Conservation (phyloP, 148 eudicot genomes). For the Fagopyrum esculentum region DNA sequence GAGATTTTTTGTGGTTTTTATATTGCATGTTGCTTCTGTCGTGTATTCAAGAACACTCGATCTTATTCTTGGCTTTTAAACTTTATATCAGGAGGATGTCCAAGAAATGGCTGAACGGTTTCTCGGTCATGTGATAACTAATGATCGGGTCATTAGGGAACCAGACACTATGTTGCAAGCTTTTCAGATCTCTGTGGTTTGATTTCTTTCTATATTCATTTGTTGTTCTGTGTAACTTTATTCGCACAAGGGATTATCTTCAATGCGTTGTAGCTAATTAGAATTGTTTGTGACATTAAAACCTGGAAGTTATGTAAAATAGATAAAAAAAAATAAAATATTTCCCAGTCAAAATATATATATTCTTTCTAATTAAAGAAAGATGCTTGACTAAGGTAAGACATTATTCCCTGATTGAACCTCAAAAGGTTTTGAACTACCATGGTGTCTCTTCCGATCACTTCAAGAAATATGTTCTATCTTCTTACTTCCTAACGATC, state of each 20-base stretch:
- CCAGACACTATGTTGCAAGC: slow-evolving; percentile 58
- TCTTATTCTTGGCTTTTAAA: background rate
- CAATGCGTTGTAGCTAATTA: background rate
- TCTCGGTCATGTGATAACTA: slow-evolving; percentile 58
- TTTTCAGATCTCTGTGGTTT: slow-evolving; percentile 80
- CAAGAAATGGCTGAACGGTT: slow-evolving; percentile 38
- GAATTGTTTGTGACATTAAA: background rate
- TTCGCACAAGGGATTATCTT: background rate
- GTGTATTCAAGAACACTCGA: background rate
- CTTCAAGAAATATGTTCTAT: background rate
- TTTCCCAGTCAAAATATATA: background rate
- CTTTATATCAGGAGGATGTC: slow-evolving; percentile 54
- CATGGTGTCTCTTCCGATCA: background rate
- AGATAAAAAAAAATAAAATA: background rate
- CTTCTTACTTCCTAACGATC: background rate
- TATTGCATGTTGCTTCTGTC: background rate
- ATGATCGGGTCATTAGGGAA: slow-evolving; percentile 53
- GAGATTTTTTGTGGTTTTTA: background rate
- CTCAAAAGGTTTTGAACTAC: background rate
- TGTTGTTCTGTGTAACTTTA: background rate
- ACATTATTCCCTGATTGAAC: background rate
- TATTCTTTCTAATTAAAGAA: background rate
- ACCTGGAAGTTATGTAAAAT: background rate
- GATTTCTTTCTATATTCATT: background rate
- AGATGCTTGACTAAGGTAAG: background rate